Conservation (phyloP, 306 rosid species). For the Arachis stenosperma region DNA sequence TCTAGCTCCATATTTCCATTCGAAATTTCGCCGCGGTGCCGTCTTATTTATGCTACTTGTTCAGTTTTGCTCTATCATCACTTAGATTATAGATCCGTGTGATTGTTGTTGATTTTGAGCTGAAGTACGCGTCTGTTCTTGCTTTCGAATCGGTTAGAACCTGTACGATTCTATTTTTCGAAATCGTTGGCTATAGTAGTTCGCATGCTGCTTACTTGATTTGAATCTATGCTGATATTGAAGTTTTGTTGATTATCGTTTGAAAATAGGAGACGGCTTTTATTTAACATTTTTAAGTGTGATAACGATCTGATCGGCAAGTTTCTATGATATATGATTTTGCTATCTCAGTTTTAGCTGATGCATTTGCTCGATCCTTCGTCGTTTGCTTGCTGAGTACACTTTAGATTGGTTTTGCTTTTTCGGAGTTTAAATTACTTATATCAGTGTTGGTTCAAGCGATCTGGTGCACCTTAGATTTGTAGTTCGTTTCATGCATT, state of each 20-base stretch:
- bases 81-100: conserved; percentile 53
- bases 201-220: conserved; percentile 2
- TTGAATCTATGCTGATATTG: conserved; percentile 6
- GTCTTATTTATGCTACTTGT: background rate
- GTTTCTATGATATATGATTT: background rate
- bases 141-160: background rate
- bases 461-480: conserved; percentile 14
- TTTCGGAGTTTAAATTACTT: background rate
- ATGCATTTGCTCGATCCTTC: background rate
- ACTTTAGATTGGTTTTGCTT: background rate
- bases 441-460: background rate
- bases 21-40: background rate
- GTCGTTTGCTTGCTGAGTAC: background rate
- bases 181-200: background rate
- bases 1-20: background rate
- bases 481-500: conserved; percentile 28
- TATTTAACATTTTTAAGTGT: conserved; percentile 16
- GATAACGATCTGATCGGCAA: conserved; percentile 16
- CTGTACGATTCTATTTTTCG: background rate
- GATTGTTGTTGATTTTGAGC: conserved; percentile 14
- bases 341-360: background rate
- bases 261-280: background rate
- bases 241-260: conserved; percentile 25
- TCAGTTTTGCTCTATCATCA: background rate
- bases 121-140: background rate